phyloP scores from a whole-genome alignment of 2,329 filamentous ascomycete species.

The Aotearoamyces nothofagi region DNA sequence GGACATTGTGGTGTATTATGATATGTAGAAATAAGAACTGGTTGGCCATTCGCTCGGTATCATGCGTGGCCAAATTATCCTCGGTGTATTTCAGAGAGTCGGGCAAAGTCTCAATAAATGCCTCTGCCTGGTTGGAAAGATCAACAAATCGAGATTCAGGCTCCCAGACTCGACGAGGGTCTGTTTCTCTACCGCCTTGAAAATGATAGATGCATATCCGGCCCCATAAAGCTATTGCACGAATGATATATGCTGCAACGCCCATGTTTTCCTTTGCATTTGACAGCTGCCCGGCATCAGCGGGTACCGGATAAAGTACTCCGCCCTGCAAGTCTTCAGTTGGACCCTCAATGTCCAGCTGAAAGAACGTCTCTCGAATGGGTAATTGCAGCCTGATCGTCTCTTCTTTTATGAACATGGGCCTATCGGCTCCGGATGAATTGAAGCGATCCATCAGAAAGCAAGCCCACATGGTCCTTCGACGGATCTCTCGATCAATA shows the following conservation, averaged over 20 bases:
- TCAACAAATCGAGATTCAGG: conserved; percentile 59
- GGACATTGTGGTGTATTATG: conserved; percentile 71
- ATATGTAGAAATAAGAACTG: conserved; percentile 91
- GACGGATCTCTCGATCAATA: conserved; percentile 81
- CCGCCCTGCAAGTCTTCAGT: conserved; percentile 72
- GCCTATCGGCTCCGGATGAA: conserved; percentile 84
- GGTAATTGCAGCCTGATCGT: conserved; percentile 81
- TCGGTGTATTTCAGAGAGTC: conserved; percentile 55
- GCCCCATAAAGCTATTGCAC: conserved; percentile 78
- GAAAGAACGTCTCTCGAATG: conserved; percentile 78
- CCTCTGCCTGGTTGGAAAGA: conserved; percentile 56
- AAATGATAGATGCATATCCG: conserved; percentile 82
- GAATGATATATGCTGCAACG: conserved; percentile 79
- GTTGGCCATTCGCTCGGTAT: conserved; percentile 71
- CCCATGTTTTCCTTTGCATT: conserved; percentile 79
- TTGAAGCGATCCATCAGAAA: conserved; percentile 97
- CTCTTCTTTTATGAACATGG: conserved; percentile 81
- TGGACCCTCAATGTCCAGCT: conserved; percentile 76
- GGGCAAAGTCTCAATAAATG: conserved; percentile 56
- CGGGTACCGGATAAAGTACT: conserved; percentile 44
- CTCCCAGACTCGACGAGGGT: conserved; percentile 68
- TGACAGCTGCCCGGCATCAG: conserved; percentile 46
- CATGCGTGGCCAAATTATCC: conserved; percentile 75
- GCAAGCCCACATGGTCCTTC: conserved; percentile 95
- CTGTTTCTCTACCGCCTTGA: conserved; percentile 69